Evolutionary conservation across 768 basidiomycete species (phyloP), one percentile per base, ranked within the genome.

Genomic region (Kwoniella pini): DNA sequence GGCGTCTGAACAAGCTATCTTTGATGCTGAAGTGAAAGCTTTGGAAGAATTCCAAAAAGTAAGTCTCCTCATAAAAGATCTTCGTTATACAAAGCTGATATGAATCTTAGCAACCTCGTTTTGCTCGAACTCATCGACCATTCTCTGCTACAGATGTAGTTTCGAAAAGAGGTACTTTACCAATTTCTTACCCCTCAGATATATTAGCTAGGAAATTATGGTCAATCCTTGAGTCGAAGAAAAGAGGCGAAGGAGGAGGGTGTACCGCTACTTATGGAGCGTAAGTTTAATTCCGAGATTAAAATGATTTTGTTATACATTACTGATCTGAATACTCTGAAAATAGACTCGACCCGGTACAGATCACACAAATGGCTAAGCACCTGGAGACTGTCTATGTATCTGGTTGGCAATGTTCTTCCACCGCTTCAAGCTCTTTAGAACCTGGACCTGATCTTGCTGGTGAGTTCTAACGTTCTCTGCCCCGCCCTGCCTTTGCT

Each of bases 371-470:
- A 80, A 99, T 99, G 96, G 94, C 95, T 24, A 82, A 82, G 77
- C 90, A 97, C 79, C 88, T 98, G 69, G 96, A 98, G 81, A 97
- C 95, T 2, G 90, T 99, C 69, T 99, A 99, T 76, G 91, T 99
- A 57, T 99, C 96, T 7, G 96, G 96, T 3, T 83, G 82, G 82
- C 82, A 82, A 63, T 91, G 88, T 17, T 93, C 90, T 19, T 91
- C 90, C 72, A 98, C 94, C 2, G 96, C 96, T 1, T 88, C 90
- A 0, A 88, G 86, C 76, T 89, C 91, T 26, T 88, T 97, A 67
- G 96, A 99, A 80, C 96, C 96, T 22, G 96, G 96, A 31, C 96
- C 96, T 12, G 95, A 98, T 84, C 89, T 98, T 71, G 95, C 95
- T 64, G 93, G 91, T 90, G 38, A 50, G 72, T 63, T 51, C n/a